Evolutionary conservation across 768 basidiomycete genomes (phyloP), one percentile per base, ranked within the genome.

Genomic region (Serendipita indica): DNA sequence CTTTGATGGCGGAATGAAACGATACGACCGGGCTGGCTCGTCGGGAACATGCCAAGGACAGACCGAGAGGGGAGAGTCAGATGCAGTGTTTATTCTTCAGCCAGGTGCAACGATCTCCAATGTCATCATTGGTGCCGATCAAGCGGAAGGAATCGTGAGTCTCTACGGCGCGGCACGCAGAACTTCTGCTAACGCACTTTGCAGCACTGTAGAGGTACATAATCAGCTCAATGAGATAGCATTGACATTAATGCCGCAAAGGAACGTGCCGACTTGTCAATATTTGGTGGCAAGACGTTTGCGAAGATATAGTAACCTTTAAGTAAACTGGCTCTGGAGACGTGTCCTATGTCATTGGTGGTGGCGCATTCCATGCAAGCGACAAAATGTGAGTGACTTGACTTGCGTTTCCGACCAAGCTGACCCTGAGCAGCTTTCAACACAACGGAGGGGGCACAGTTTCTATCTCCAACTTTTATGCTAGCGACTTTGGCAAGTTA

Each of bases 241-340:
- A 54, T 27, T 10, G 30, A 28, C 20, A 73, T 43, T 72, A 74
- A 60, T 73, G 72, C 63, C 68, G 72, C 56, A n/a, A n/a, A n/a
- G 64, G 64, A 3, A 18, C 49, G 4, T 54, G 4, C 33, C 43
- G 43, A 33, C 35, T 60, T 13, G 52, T 20, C 27, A 57, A 63
- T 39, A 60, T 63, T 18, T 63, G 62, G 62, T 62, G 62, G 37
- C 62, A 62, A 33, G 61, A 72, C 60, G 71, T 72, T 27, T 72
- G 71, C 57, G 70, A 72, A 61, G 70, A 73, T 60, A 71, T 72
- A 33, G 71, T 72, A 25, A 72, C 73, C 3, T 70, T 74, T 67
- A 73, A 73, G 58, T 73, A 74, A 58, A 69, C 46, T 22, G 49
- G 49, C 12, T 20, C 49, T 27, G 33, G 18, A 14, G 39, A 22